Evolutionary conservation across 345 rosid species (phyloP).

Genomic region (Salix koriyanagi): DNA sequence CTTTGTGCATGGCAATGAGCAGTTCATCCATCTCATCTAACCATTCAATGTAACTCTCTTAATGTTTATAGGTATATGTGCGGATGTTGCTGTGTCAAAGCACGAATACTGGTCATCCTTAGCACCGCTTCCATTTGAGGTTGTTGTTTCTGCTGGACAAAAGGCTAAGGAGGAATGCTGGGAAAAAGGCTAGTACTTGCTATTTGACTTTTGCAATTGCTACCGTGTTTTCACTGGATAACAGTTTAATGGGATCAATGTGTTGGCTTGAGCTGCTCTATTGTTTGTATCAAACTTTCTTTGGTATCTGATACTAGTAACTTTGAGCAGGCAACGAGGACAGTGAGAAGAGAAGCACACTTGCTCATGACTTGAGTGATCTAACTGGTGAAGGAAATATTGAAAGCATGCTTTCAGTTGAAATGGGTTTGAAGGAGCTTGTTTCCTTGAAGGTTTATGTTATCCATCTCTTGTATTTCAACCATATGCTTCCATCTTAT

Average conservation of each 20-base stretch:
- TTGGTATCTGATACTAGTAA: neutral
- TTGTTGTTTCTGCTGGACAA: constrained; percentile 71
- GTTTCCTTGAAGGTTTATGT: constrained; percentile 76
- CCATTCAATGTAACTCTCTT: constrained; percentile 11
- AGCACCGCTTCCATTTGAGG: constrained; percentile 97
- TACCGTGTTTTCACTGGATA: neutral
- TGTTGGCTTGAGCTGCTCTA: neutral
- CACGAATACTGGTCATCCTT: constrained; percentile 90
- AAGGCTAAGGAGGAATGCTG: constrained; percentile 78
- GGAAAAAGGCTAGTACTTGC: constrained; percentile 58
- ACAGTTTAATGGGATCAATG: constrained; percentile 2
- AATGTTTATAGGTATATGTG: constrained; percentile 59
- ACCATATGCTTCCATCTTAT: neutral
- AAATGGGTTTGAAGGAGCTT: constrained; percentile 92
- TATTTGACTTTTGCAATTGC: constrained; percentile 1
- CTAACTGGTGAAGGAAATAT: constrained; percentile 95
- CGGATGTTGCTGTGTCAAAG: constrained; percentile 81
- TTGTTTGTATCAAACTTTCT: neutral
- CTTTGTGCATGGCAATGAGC: neutral
- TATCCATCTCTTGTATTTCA: neutral
- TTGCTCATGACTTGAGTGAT: constrained; percentile 53
- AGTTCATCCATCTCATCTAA: constrained; percentile 1
- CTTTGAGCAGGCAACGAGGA: constrained; percentile 18
- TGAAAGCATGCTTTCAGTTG: constrained; percentile 95
- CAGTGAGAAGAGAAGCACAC: constrained; percentile 36